These are phyloP conservation scores for Skeletonema tropicum DNA, from an alignment of 108 stramenopile species.

Conservation along the genomic window DNA sequence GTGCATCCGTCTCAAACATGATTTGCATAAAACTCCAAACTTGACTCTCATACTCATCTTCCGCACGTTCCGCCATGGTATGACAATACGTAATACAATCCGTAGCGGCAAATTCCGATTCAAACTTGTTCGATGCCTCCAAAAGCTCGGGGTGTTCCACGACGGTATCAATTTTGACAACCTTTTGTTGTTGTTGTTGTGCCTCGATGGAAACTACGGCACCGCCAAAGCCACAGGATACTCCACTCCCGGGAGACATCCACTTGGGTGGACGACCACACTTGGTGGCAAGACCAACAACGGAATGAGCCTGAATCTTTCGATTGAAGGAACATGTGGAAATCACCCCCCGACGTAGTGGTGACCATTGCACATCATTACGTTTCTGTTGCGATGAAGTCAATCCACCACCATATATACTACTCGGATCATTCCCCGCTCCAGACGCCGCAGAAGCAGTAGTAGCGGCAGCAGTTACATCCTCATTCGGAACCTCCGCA, in stretches of 20 bases:
- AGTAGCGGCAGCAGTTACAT: constrained; percentile 15
- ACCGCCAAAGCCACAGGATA: constrained; percentile 94
- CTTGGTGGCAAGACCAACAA: constrained; percentile 65
- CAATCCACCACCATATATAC: constrained; percentile 62
- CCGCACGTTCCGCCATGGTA: constrained; percentile 49
- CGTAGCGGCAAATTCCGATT: constrained; percentile 59
- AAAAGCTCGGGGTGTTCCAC: constrained; percentile 77
- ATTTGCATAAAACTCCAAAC: constrained; percentile 95
- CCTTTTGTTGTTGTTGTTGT: constrained; percentile 48
- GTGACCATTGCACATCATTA: constrained; percentile 92
- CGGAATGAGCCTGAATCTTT: constrained; percentile 93
- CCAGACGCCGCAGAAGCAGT: background rate
- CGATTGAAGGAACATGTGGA: constrained; percentile 95
- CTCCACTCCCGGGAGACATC: constrained; percentile 86
- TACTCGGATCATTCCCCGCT: constrained; percentile 12
- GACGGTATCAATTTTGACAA: constrained; percentile 59
- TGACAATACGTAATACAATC: constrained; percentile 80
- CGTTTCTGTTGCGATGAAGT: constrained; percentile 74
- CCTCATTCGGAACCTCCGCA: constrained; percentile 85
- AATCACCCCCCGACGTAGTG: constrained; percentile 85
- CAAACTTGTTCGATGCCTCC: constrained; percentile 64
- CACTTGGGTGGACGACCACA: constrained; percentile 94
- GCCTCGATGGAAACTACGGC: constrained; percentile 58
- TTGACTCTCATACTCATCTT: constrained; percentile 62
- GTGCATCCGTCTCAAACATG: constrained; percentile 91